Percentiles rank a stretch among this genome's conserved stretches.
Evolutionary conservation across 2,329 filamentous ascomycete species (phyloP).

Genomic region (Sclerotinia nivalis): DNA sequence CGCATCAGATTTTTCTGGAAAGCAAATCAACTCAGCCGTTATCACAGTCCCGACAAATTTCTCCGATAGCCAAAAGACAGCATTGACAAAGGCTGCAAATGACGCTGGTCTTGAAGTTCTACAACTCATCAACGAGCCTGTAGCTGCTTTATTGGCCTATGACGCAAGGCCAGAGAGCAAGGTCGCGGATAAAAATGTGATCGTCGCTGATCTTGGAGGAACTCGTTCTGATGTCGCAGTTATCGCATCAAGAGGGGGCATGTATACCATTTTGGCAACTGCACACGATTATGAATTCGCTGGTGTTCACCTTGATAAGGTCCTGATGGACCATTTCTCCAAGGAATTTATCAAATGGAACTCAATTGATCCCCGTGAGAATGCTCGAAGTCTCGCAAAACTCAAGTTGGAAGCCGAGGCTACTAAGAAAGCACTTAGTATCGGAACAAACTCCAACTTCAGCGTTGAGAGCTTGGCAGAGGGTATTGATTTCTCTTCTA

Average conservation of each 20-base stretch:
- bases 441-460: slow-evolving; percentile 86
- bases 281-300: slow-evolving; percentile 94
- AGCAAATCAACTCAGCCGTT: slow-evolving; percentile 91
- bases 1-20: slow-evolving; percentile 89
- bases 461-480: slow-evolving; percentile 88
- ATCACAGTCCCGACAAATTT: slow-evolving; percentile 95
- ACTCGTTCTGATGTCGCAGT: slow-evolving; percentile 91
- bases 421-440: slow-evolving; percentile 86
- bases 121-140: slow-evolving; percentile 88
- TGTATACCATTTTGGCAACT: slow-evolving; percentile 93
- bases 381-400: slow-evolving; percentile 83
- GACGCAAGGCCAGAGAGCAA: slow-evolving; percentile 78
- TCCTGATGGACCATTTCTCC: slow-evolving; percentile 92
- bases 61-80: slow-evolving; percentile 79
- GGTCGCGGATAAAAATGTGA: slow-evolving; percentile 80
- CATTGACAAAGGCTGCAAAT: slow-evolving; percentile 74
- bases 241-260: slow-evolving; percentile 85
- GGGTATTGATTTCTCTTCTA: slow-evolving; percentile 86
- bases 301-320: slow-evolving; percentile 82
- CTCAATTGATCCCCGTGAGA: slow-evolving; percentile 75
- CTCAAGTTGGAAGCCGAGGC: slow-evolving; percentile 87
- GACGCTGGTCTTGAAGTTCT: slow-evolving; percentile 84
- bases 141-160: slow-evolving; percentile 86
- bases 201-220: slow-evolving; percentile 90
- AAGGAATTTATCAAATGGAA: slow-evolving; percentile 99